Conservation (phyloP, 75 land plant species). For the Azolla pinnata region DNA sequence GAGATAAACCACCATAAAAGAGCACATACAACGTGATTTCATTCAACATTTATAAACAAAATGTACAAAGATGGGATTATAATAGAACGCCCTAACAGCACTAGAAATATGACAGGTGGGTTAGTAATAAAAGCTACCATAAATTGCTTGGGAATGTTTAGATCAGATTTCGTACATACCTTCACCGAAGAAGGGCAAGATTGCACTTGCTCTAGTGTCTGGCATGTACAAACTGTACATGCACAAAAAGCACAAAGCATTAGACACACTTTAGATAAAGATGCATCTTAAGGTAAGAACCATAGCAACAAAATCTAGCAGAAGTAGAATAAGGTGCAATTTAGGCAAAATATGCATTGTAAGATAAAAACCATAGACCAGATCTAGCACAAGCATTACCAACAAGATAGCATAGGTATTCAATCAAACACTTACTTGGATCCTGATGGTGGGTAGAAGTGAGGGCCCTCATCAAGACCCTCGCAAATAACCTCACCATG, state of each 20-base stretch:
- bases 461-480: slow-evolving; percentile 77
- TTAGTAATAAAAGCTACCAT: no score
- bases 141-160: no score
- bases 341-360: no score
- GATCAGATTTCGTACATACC: neutral
- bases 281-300: neutral
- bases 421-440: neutral
- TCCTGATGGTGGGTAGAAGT: slow-evolving; percentile 18
- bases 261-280: neutral
- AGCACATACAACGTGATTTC: neutral
- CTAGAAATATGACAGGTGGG: no score
- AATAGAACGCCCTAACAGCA: neutral
- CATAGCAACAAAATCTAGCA: neutral
- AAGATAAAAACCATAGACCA: neutral
- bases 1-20: neutral
- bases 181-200: neutral
- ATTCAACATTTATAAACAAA: neutral
- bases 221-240: neutral
- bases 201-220: neutral
- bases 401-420: neutral
- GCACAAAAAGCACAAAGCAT: neutral
- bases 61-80: neutral
- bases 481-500: slow-evolving; percentile 63
- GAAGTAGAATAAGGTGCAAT: no score
- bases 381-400: neutral